Evolutionary conservation across 192 early-diverging fungal species (phyloP), one percentile per base, ranked within the genome.

Genomic region (Coemansia aciculifera): DNA sequence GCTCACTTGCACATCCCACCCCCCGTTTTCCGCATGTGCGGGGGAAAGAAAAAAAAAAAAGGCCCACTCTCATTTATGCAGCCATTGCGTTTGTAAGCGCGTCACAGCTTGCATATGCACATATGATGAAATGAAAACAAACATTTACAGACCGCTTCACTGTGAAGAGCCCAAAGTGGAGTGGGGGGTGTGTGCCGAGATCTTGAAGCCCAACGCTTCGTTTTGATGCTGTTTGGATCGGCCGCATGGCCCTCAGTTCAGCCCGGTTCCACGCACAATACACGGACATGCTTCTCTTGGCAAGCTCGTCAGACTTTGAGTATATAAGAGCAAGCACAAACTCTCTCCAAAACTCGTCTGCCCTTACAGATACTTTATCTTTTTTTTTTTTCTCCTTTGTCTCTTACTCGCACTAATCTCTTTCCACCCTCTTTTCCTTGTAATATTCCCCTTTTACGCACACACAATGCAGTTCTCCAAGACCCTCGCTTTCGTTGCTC

Each of bases 391-490:
- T 1, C 1, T 1, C 1, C 12, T 12, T 48, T 5, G 42, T 27
- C 21, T 10, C 27, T 56, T 32, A 32, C 52, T 27, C 52, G 29
- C 52, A 27, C 52, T 56, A 56, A 56, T 56, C 7, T 31, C 6
- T 27, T 8, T 40, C 39, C 39, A 40, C 27, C 44, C 19, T 48
- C 44, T 48, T 48, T 19, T 56, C 29, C 52, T 15, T 56, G 52
- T 56, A 56, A 56, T 56, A 15, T 56, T 56, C 52, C 52, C 52
- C 11, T 59, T 19, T 39, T 19, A 36, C 34, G n/a, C 59, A 60
- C 31, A 17, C 32, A 78, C 46, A 78, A 81, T 81, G 78, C 73
- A 75, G 78, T 81, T 81, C 66, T 70, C 73, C 63, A 75, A 75
- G 70, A 48, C 73, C 51, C 60, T 81, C 42, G 78, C 74, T 63